These are phyloP conservation scores for Eutrema heterophyllum DNA, from an alignment of 345 rosid genomes.

Conservation along the genomic window DNA sequence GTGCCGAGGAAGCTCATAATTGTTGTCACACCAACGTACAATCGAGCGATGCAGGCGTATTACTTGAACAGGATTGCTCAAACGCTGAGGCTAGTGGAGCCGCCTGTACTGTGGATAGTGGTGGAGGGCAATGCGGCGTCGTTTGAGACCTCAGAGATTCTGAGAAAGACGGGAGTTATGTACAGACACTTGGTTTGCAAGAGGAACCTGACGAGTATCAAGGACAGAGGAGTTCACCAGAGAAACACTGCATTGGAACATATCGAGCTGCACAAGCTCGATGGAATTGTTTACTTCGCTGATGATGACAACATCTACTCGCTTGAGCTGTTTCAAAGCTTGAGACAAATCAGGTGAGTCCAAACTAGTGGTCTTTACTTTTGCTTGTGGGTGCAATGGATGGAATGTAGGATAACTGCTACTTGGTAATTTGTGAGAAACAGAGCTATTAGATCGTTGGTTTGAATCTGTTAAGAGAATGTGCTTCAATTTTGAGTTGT, in stretches of 20 bases:
- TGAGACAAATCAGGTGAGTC: conserved; percentile 62
- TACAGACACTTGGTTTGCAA: conserved; percentile 71
- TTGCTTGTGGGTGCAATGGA: background rate
- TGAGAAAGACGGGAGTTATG: conserved; percentile 85
- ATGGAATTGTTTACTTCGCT: conserved; percentile 85
- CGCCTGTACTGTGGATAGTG: conserved; percentile 89
- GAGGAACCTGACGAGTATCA: conserved; percentile 46
- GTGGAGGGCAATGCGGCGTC: conserved; percentile 70
- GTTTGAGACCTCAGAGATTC: conserved; percentile 69
- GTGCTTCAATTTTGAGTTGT: background rate
- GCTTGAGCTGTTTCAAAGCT: conserved; percentile 61
- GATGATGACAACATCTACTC: conserved; percentile 81
- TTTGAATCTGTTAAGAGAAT: background rate
- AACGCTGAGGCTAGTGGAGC: conserved; percentile 63
- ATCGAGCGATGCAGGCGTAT: conserved; percentile 74
- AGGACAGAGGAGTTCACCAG: conserved; percentile 77
- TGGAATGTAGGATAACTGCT: background rate
- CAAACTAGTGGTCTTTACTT: background rate
- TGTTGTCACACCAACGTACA: conserved; percentile 82
- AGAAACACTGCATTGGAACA: conserved; percentile 76
- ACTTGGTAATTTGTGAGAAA: conserved; percentile 2
- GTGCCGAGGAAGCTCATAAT: conserved; percentile 64
- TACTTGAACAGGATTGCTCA: conserved; percentile 73
- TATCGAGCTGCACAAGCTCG: conserved; percentile 67
- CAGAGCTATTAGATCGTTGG: background rate